These are phyloP conservation scores for Vaccinium vitisidaea DNA, from an alignment of 148 eudicot species.

Conservation along the genomic window DNA sequence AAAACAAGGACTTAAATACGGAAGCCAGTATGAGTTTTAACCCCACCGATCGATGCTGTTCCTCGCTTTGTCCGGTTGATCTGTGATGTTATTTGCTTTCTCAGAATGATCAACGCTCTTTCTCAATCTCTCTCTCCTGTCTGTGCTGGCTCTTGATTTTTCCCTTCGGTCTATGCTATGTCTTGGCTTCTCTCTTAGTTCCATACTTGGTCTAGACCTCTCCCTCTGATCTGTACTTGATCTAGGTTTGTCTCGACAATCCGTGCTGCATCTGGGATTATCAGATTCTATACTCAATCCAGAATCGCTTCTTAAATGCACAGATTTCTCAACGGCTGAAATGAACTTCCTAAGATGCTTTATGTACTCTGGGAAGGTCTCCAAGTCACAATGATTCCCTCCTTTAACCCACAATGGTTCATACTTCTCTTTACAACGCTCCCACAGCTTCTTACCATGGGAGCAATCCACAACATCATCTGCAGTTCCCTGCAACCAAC, in stretches of 20 bases:
- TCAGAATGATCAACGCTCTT: constrained; percentile 60
- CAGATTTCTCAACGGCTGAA: constrained; percentile 44
- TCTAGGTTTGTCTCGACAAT: constrained; percentile 51
- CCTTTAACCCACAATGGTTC: constrained; percentile 73
- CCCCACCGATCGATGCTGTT: constrained; percentile 88
- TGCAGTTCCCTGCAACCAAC: constrained; percentile 51
- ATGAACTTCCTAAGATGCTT: constrained; percentile 66
- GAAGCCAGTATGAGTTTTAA: not conserved
- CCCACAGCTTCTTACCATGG: constrained; percentile 74
- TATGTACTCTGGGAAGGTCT: constrained; percentile 61
- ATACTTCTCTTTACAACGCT: constrained; percentile 62
- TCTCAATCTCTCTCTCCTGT: constrained; percentile 49
- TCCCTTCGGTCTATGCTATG: constrained; percentile 50
- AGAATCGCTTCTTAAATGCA: constrained; percentile 41
- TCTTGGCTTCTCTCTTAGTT: constrained; percentile 61
- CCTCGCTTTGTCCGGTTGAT: constrained; percentile 75
- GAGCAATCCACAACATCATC: constrained; percentile 72
- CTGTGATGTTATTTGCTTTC: constrained; percentile 40
- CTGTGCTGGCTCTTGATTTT: constrained; percentile 51
- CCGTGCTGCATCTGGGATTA: constrained; percentile 54
- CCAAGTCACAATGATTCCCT: constrained; percentile 67
- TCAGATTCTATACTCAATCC: constrained; percentile 53
- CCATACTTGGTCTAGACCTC: constrained; percentile 66
- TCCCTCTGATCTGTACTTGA: constrained; percentile 71
- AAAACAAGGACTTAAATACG: not conserved